Evolutionary conservation across 73 alveolate species (phyloP).

Genomic region (Paramecium octaurelia): DNA sequence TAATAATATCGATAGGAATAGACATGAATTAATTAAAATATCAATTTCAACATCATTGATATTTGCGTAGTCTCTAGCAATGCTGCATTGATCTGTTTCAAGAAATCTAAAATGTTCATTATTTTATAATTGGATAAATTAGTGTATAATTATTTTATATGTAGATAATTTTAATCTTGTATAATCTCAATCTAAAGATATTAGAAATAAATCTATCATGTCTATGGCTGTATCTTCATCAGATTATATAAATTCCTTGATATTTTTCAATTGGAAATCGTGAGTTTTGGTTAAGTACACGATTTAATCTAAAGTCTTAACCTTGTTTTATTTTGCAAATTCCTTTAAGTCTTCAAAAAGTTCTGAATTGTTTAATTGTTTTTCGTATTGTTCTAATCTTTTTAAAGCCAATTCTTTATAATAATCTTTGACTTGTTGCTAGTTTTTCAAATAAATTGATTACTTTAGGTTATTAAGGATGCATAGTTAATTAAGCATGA

Average conservation of each 20-base stretch:
- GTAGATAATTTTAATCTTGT: neutral
- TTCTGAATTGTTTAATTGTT: neutral
- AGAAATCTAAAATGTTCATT: no score
- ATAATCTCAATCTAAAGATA: neutral
- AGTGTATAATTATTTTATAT: neutral
- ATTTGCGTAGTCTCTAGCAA: no score
- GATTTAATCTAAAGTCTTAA: neutral
- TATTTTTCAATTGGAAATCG: conserved; percentile 1
- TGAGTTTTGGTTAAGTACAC: neutral
- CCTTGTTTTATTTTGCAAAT: neutral
- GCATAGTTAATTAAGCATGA: neutral
- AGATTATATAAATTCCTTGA: neutral
- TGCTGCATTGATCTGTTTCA: no score
- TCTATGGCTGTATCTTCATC: conserved; percentile 4
- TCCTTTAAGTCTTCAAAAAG: neutral
- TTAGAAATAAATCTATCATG: conserved; percentile 17
- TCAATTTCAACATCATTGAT: no score
- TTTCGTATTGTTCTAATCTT: neutral
- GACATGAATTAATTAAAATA: no score
- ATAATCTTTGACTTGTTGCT: neutral
- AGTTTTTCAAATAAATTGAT: neutral
- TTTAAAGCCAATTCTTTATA: neutral
- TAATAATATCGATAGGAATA: no score
- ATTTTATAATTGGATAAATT: neutral
- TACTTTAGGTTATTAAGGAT: neutral